Evolutionary conservation across 2,329 filamentous ascomycete genomes (phyloP).

Genomic region (Cordyceps cicadae): DNA sequence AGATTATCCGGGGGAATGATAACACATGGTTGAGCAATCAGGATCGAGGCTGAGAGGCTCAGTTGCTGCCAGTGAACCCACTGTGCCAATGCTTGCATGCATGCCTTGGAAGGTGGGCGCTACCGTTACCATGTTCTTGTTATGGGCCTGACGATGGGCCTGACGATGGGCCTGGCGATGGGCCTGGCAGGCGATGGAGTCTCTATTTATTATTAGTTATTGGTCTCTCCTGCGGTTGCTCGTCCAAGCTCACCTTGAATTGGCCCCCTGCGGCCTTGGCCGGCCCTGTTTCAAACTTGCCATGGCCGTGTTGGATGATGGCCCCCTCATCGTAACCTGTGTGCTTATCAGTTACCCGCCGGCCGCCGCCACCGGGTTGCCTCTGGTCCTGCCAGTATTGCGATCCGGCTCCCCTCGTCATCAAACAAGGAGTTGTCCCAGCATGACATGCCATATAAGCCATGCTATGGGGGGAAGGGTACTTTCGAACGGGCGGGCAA

Average conservation of each 20-base stretch:
- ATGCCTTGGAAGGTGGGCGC: background rate
- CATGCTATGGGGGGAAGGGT: background rate
- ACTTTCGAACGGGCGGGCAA: background rate
- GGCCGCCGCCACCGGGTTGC: background rate
- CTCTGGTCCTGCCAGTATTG: background rate
- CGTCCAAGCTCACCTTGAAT: background rate
- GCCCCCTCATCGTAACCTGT: too few relatives aligned
- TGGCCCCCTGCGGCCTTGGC: background rate
- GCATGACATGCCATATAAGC: background rate
- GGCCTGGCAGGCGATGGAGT: too few relatives aligned
- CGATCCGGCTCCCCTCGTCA: background rate
- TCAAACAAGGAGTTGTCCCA: background rate
- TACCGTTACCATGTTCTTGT: background rate
- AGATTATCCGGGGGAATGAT: too few relatives aligned
- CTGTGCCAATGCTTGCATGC: background rate
- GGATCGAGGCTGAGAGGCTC: too few relatives aligned
- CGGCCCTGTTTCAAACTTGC: background rate
- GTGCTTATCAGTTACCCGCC: too few relatives aligned
- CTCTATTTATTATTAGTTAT: too few relatives aligned
- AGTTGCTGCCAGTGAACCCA: background rate
- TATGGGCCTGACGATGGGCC: background rate
- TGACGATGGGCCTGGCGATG: background rate
- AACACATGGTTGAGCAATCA: too few relatives aligned
- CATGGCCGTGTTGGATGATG: too few relatives aligned
- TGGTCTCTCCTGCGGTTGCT: background rate